Base-by-base conservation (phyloP, 1,139 yeast genomes). In the Debaryomyces udenii region DNA sequence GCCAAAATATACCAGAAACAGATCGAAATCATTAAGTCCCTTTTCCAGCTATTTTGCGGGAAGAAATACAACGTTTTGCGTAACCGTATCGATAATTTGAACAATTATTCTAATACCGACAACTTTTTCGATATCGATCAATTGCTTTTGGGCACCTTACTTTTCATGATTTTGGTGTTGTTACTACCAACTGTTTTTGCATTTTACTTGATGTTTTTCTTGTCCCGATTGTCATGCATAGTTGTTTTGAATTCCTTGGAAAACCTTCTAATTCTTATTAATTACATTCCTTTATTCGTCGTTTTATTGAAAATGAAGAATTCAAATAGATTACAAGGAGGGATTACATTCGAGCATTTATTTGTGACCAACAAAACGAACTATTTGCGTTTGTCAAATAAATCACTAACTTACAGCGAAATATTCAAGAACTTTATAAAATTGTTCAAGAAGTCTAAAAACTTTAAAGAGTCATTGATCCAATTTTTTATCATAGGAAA, bases 301-400 rank as follows among this genome's bases (percentile, higher is more conserved):
- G 60, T 91, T 2, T 65, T 94, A 40, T 65, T 93, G 34, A 81
- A 94, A 51, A 43, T 89, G 38, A 94, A 93, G 59, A 94, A 91
- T 56, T 82, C 90, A 9, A 80, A 78, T 43, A 70, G 99, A 48
- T 67, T 94, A 14, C 99, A 97, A n/a, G 96, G 96, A 1, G 97
- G 98, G 0, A 70, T 93, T 5, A 65, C 62, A 6, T 68, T 87
- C 44, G 64, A 63, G 13, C 55, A 61, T 36, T 26, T 61, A 22
- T 47, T 36, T 6, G 34, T 44, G 7, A 31, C 38, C 3, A 44
- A 48, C 6, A 45, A 44, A 1, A 54, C 61, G 4, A 62, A 57
- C 37, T 66, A 68, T 45, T 39, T 70, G 23, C 51, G 49, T 34
- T 50, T 74, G 47, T 56, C 65, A 6, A 74, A 74, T 49, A 68